These are phyloP conservation scores for Curvularia spicifera DNA, from an alignment of 2,329 filamentous ascomycete genomes.

Conservation along the genomic window DNA sequence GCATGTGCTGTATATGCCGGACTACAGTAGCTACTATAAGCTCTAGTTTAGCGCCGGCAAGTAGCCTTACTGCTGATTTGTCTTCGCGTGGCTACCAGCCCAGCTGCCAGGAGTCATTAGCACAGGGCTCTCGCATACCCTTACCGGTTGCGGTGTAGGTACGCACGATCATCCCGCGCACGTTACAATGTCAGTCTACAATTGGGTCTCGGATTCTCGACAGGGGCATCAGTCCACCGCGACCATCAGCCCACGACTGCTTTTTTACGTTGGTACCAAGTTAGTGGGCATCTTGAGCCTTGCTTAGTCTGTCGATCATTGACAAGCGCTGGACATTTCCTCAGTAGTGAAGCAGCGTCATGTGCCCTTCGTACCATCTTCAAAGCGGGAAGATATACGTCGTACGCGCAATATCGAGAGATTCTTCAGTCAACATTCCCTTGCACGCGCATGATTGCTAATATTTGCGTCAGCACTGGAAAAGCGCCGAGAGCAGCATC, in stretches of 20 bases:
- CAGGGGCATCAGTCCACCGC: neutral
- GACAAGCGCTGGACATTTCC: neutral
- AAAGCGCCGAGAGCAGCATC: neutral
- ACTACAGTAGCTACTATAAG: neutral
- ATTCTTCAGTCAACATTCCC: neutral
- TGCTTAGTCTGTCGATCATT: slow-evolving; percentile 8
- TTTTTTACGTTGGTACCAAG: slow-evolving; percentile 10
- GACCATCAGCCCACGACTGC: slow-evolving; percentile 1
- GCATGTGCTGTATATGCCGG: slow-evolving; percentile 3
- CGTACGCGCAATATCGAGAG: neutral
- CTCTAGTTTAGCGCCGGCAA: neutral
- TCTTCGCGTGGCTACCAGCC: neutral
- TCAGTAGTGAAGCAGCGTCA: neutral
- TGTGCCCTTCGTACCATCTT: neutral
- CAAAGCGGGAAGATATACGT: neutral
- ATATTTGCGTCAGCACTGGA: neutral
- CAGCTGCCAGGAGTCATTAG: neutral
- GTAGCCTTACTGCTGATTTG: slow-evolving; percentile 1
- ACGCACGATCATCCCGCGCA: slow-evolving; percentile 1
- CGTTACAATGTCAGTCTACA: slow-evolving; percentile 8
- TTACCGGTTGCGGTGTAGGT: slow-evolving; percentile 6
- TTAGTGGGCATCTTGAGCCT: slow-evolving; percentile 1
- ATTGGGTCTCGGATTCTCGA: slow-evolving; percentile 2
- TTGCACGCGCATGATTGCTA: neutral
- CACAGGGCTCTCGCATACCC: neutral